These are phyloP conservation scores for Triticum turgidum DNA, from an alignment of 176 grass and related monocot species.

Conservation along the genomic window DNA sequence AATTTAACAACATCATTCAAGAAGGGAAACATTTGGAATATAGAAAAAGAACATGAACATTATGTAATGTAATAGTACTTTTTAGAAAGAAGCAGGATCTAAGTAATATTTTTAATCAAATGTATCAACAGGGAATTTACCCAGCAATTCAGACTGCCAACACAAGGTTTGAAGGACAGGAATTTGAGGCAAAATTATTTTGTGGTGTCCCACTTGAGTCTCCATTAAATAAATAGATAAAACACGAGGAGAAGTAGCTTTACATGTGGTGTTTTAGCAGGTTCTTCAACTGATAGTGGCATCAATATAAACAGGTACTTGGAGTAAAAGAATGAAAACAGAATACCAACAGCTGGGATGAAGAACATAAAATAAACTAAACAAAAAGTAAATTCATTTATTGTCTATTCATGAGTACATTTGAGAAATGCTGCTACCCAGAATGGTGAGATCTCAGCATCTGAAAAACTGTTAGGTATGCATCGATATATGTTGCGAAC, in stretches of 20 bases:
- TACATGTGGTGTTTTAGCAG: neutral
- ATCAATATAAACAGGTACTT: neutral
- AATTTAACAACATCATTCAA: neutral
- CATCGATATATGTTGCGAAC: neutral
- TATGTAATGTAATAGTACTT: neutral
- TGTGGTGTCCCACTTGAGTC: neutral
- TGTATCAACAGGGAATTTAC: neutral
- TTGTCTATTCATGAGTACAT: neutral
- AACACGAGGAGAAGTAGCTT: neutral
- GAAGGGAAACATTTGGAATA: neutral
- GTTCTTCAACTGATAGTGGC: neutral
- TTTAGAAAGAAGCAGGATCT: neutral
- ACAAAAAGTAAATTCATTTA: neutral
- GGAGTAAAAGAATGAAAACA: neutral
- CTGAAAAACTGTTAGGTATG: neutral
- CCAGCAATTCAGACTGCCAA: neutral
- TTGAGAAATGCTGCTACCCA: neutral
- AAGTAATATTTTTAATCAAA: neutral
- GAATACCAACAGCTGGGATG: neutral
- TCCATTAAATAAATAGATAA: neutral
- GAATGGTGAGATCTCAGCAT: neutral
- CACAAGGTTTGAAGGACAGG: neutral
- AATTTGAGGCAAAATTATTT: neutral
- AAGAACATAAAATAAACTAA: neutral
- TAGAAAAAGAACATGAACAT: neutral